Evolutionary conservation across 768 basidiomycete species (phyloP).

Genomic region (Auriculariales sp.): DNA sequence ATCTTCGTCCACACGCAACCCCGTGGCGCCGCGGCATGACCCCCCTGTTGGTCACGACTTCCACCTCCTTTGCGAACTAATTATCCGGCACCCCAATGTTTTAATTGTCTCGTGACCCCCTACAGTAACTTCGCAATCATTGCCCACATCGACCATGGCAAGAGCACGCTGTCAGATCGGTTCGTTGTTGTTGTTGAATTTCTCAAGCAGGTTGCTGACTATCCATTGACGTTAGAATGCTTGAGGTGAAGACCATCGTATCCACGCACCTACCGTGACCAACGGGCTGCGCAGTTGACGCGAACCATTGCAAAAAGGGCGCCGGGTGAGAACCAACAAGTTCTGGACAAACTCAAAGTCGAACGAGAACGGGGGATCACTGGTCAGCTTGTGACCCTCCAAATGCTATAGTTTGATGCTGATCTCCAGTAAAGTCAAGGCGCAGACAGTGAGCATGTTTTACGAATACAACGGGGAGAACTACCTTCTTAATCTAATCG

Average conservation of each 20-base stretch:
- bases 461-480: conserved; percentile 36
- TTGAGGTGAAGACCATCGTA: conserved; percentile 39
- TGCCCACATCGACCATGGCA: conserved; percentile 95
- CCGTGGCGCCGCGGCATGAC: neutral
- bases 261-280: neutral
- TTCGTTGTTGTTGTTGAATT: conserved; percentile 17
- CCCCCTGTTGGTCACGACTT: neutral
- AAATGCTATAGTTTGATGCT: neutral
- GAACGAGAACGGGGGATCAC: conserved; percentile 96
- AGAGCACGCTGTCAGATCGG: conserved; percentile 87
- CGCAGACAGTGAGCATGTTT: conserved; percentile 91
- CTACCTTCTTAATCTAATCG: conserved; percentile 85
- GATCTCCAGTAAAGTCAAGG: conserved; percentile 53
- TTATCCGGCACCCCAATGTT: neutral
- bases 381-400: conserved; percentile 24
- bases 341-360: conserved; percentile 89
- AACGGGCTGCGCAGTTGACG: conserved; percentile 43
- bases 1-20: neutral
- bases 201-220: conserved; percentile 2
- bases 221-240: conserved; percentile 29
- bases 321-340: conserved; percentile 63
- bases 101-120: no score
- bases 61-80: neutral
- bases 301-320: conserved; percentile 63
- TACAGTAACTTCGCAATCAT: conserved; percentile 85